Evolutionary conservation across 192 early-diverging fungal species (phyloP), one percentile per base, ranked within the genome.

Genomic region (Helicostylum pulchrum): DNA sequence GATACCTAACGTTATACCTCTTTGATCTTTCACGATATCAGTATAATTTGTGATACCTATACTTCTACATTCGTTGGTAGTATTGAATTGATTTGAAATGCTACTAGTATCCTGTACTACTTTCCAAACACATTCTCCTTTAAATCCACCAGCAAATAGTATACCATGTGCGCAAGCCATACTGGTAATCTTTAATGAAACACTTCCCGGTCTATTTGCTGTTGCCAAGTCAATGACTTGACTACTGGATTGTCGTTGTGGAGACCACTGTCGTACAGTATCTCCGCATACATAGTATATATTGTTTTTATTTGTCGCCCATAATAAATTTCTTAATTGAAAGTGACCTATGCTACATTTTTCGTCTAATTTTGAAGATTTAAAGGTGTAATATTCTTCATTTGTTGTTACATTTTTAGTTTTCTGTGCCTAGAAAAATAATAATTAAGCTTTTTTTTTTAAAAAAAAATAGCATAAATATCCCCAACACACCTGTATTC

Each of bases 1-100:
- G 9, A 88, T 63, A 19, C 46, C 12, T 4, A 17, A 19, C 0
- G 12, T 48, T 39, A 56, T 17, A 49, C 83, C 81, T 62, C 64
- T 57, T 31, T 80, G 72, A 26, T 50, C 42, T 34, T 68, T 51
- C 14, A 64, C 63, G 7, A 88, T 77, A 45, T 87, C 84, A 7
- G 79, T 73, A 61, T 88, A 85, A 66, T 88, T 88, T 31, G 81
- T 86, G 56, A 88, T 87, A 0, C 84, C 85, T 20, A 72, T 76
- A 8, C 21, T 51, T 50, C 82, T 72, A 12, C 53, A 52, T 46
- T 83, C 81, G 10, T 83, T 70, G 0, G 57, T 58, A 1, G 65
- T 67, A 61, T 61, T 68, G 34, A 71, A 69, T n/a, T 59, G 51
- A n/a, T 43, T 19, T 42, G 21, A 31, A 58, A 39, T 15, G 4